phyloP scores from a whole-genome alignment of 176 grass and related monocot species.

The Aegilops umbellulata region DNA sequence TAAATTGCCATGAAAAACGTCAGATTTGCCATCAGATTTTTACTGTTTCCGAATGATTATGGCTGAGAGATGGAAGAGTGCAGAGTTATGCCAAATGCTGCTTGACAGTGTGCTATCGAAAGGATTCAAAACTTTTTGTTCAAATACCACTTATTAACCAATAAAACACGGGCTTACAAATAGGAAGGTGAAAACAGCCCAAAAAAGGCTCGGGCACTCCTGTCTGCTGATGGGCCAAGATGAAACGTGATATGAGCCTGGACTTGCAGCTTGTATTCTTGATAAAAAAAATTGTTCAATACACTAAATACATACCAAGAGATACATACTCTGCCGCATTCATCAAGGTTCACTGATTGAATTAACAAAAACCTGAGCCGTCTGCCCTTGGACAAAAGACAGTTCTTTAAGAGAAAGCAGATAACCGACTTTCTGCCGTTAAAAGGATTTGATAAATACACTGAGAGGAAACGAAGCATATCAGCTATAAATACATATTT shows the following conservation, averaged over 20 bases:
- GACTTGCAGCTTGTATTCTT: background rate
- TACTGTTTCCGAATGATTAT: background rate
- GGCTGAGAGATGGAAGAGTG: background rate
- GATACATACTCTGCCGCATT: background rate
- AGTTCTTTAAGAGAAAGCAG: background rate
- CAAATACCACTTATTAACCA: background rate
- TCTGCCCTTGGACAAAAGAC: background rate
- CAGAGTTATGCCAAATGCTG: background rate
- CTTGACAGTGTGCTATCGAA: background rate
- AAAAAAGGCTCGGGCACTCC: background rate
- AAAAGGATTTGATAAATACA: background rate
- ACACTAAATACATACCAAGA: slow-evolving; percentile 6
- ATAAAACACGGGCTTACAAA: background rate
- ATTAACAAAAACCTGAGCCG: background rate
- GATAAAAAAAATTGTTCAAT: background rate
- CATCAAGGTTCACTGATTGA: background rate
- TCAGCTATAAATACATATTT: background rate
- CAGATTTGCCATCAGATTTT: too few relatives aligned
- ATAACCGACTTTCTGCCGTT: background rate
- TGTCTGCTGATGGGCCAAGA: background rate
- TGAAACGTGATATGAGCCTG: background rate
- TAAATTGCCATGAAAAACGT: too few relatives aligned
- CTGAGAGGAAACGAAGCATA: background rate
- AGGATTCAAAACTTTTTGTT: background rate
- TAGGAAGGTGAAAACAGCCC: background rate